Conservation (phyloP, 2,329 filamentous ascomycete species). For the Beauveria asiatica region DNA sequence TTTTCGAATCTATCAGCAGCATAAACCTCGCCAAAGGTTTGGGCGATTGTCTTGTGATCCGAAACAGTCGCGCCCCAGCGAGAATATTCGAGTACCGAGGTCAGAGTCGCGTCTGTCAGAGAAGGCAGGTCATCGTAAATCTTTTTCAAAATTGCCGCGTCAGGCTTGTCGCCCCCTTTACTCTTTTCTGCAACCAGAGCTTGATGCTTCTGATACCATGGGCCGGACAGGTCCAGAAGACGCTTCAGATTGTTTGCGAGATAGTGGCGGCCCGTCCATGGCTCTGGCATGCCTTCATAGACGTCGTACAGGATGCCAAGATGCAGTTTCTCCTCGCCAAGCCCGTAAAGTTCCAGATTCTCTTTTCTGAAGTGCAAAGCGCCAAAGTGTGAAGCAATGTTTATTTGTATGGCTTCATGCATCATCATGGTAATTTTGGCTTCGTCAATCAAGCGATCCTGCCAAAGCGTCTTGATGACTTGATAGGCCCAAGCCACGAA, state of each 20-base stretch:
- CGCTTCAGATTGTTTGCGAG: conserved; percentile 55
- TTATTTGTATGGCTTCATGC: conserved; percentile 58
- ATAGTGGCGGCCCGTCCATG: conserved; percentile 72
- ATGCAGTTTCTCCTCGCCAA: conserved; percentile 57
- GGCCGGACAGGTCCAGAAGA: conserved; percentile 47
- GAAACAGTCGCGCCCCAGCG: conserved; percentile 40
- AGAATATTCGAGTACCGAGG: conserved; percentile 43
- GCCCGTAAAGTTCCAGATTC: conserved; percentile 63
- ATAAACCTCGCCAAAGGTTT: conserved; percentile 41
- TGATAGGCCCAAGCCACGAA: conserved; percentile 74
- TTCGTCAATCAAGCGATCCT: conserved; percentile 49
- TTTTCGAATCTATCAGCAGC: conserved; percentile 42
- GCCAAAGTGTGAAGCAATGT: conserved; percentile 45
- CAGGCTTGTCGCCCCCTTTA: conserved; percentile 26
- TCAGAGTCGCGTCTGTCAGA: conserved; percentile 47
- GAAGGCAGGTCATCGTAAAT: conserved; percentile 41
- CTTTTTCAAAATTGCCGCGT: conserved; percentile 33
- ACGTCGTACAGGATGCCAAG: conserved; percentile 54
- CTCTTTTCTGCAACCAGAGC: conserved; percentile 21
- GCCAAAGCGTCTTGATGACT: conserved; percentile 64
- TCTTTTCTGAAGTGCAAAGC: conserved; percentile 67
- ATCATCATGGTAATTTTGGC: conserved; percentile 45
- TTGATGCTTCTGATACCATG: conserved; percentile 44
- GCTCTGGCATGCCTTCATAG: conserved; percentile 63
- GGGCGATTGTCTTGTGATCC: conserved; percentile 33